These are phyloP conservation scores for Adansonia madagascariensis DNA, from an alignment of 441 rosid species.

Conservation along the genomic window DNA sequence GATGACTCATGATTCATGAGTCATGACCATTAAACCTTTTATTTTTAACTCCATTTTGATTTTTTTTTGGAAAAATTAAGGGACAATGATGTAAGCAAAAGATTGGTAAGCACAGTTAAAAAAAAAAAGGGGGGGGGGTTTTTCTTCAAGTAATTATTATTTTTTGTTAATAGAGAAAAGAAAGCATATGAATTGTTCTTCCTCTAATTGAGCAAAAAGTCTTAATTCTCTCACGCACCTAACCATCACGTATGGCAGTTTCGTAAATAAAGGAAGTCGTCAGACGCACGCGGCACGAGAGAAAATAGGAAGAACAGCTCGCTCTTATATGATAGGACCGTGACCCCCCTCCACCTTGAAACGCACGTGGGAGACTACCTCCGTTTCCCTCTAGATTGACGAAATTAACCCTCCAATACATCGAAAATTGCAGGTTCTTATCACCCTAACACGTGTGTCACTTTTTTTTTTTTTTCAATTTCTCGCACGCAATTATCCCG, in stretches of 20 bases:
- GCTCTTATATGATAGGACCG: constrained; percentile 3
- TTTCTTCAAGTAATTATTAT: neutral
- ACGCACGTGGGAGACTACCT: constrained; percentile 15
- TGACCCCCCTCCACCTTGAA: neutral
- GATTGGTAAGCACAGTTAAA: neutral
- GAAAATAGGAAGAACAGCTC: neutral
- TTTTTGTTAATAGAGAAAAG: neutral
- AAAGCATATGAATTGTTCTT: neutral
- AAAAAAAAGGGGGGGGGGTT: neutral
- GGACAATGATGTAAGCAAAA: neutral
- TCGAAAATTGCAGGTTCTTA: neutral
- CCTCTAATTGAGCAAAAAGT: neutral
- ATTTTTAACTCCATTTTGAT: neutral
- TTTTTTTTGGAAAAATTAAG: neutral
- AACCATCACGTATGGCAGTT: constrained; percentile 2
- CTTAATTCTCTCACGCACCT: constrained; percentile 2
- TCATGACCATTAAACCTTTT: constrained; percentile 15
- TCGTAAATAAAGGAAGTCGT: neutral
- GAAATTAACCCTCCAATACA: neutral
- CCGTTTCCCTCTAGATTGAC: neutral
- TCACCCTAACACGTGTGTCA: neutral
- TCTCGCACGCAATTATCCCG: neutral
- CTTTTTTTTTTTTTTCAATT: neutral
- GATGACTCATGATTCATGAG: neutral
- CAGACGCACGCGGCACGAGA: neutral